Conservation (phyloP, 805 yeast species). For the Clavispora vitiphila region DNA sequence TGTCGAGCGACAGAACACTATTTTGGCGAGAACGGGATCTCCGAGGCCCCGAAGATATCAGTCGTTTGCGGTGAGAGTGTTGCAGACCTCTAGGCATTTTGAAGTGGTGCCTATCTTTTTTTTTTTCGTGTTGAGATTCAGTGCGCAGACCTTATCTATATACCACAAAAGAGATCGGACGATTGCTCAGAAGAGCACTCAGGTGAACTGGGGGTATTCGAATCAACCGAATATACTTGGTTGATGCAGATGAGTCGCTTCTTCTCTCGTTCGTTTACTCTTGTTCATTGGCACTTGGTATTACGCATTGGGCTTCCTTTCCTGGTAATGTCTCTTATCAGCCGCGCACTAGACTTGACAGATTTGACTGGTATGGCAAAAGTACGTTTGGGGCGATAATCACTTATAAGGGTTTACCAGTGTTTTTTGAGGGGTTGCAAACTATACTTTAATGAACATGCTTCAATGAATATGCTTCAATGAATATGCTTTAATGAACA, state of each 20-base stretch:
- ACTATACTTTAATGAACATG: too few species aligned
- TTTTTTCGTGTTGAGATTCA: neutral
- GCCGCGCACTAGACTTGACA: neutral
- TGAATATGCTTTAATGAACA: too few species aligned
- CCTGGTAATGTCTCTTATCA: neutral
- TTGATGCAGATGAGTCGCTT: too few species aligned
- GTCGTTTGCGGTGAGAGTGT: neutral
- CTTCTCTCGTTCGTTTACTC: neutral
- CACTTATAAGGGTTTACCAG: too few species aligned
- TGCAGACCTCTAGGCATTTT: neutral
- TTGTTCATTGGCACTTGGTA: neutral
- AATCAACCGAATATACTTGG: too few species aligned
- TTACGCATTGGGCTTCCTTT: neutral
- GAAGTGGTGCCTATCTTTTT: neutral
- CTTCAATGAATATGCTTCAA: too few species aligned
- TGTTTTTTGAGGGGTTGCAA: too few species aligned
- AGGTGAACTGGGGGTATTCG: too few species aligned
- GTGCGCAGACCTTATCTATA: neutral
- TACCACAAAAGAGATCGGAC: neutral
- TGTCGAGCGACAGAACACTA: constrained; percentile 31
- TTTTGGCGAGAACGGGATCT: constrained; percentile 22
- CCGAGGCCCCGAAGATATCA: neutral
- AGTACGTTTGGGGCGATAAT: neutral
- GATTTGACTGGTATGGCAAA: neutral
- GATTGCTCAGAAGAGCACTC: neutral